Evolutionary conservation across 192 early-diverging fungal genomes (phyloP).

Genomic region (Mycoemilia scoparia): DNA sequence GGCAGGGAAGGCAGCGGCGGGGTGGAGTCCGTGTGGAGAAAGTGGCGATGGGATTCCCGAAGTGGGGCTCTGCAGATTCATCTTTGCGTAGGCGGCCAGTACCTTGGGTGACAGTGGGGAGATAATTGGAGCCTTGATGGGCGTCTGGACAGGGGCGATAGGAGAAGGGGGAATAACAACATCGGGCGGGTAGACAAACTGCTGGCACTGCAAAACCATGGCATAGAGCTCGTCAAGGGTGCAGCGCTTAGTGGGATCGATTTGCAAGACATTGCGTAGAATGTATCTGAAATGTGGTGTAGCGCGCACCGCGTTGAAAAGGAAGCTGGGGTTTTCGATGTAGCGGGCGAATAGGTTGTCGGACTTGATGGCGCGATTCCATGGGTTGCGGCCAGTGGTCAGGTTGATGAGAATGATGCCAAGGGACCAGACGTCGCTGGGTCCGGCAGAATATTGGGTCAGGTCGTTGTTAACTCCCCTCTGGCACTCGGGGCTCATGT

Average conservation of each 20-base stretch:
- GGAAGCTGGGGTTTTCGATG: conserved; percentile 36
- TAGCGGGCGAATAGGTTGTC: conserved; percentile 68
- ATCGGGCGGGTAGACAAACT: conserved; percentile 16
- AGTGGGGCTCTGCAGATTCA: too few species aligned
- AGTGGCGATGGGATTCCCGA: too few species aligned
- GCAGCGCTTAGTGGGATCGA: conserved; percentile 41
- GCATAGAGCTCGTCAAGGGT: conserved; percentile 22
- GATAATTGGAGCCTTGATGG: too few species aligned
- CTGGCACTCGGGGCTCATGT: conserved; percentile 75
- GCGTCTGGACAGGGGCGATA: too few species aligned
- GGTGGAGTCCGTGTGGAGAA: too few species aligned
- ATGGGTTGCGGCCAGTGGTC: conserved; percentile 64
- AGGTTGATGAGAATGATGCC: conserved; percentile 83
- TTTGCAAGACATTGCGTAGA: conserved; percentile 50
- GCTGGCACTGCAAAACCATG: conserved; percentile 18
- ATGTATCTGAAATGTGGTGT: conserved; percentile 50
- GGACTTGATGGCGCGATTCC: conserved; percentile 45
- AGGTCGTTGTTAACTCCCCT: conserved; percentile 34
- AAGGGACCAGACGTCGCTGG: conserved; percentile 77
- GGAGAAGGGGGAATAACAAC: too few species aligned
- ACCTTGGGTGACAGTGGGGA: too few species aligned
- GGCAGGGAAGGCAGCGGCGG: too few species aligned
- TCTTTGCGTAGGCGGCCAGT: too few species aligned
- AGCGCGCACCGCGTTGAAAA: conserved; percentile 45
- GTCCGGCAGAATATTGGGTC: conserved; percentile 39